Evolutionary conservation across 1,139 yeast species (phyloP).

Genomic region (Zygotorulaspora mrakii): DNA sequence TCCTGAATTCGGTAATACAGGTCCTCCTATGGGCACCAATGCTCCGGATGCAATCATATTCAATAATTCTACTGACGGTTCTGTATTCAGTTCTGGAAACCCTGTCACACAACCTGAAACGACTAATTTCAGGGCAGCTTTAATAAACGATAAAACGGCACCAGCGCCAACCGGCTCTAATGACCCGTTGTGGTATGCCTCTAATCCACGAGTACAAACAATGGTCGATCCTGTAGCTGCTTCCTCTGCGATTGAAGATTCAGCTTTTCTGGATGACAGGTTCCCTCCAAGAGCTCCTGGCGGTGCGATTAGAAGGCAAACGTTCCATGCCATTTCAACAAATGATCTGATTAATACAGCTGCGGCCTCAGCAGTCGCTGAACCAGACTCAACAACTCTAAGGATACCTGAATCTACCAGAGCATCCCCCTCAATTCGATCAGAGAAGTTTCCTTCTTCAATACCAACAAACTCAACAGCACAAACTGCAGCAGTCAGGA

Average conservation of each 20-base stretch:
- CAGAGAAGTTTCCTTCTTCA: not conserved
- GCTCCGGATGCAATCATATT: constrained; percentile 22
- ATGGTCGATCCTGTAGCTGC: constrained; percentile 10
- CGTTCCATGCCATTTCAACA: constrained; percentile 41
- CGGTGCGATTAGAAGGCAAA: constrained; percentile 38
- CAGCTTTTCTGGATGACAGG: constrained; percentile 15
- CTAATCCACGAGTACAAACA: constrained; percentile 11
- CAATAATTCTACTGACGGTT: constrained; percentile 20
- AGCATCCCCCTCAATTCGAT: not conserved
- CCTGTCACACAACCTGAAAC: constrained; percentile 13
- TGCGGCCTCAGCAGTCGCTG: constrained; percentile 18
- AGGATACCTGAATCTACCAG: constrained; percentile 8
- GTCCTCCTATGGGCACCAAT: constrained; percentile 10
- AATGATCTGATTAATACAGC: constrained; percentile 35
- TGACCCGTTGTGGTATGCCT: constrained; percentile 22
- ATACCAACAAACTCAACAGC: constrained; percentile 6
- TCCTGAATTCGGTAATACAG: constrained; percentile 25
- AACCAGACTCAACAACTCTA: constrained; percentile 6
- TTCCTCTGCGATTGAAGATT: constrained; percentile 17
- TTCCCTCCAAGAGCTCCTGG: constrained; percentile 16
- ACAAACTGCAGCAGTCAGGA: constrained; percentile 26
- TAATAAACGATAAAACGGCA: constrained; percentile 7
- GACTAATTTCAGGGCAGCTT: constrained; percentile 7
- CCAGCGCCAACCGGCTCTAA: constrained; percentile 8
- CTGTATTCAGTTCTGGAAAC: constrained; percentile 16